Conservation (phyloP, 495 filamentous ascomycete genomes). For the Penicillium longicatenatum region DNA sequence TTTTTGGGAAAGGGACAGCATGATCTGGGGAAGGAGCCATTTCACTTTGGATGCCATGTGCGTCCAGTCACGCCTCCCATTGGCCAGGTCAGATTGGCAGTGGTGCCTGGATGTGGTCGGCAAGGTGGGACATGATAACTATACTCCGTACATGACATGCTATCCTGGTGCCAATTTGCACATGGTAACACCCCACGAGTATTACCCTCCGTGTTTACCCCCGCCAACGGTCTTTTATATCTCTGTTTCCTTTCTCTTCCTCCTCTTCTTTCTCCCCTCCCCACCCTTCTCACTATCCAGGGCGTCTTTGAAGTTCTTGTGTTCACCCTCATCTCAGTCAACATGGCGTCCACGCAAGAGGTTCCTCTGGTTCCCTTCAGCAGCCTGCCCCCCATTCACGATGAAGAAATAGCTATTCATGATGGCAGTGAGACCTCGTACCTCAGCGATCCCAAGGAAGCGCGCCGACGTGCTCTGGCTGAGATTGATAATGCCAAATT, state of each 20-base stretch:
- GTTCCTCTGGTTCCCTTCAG: neutral
- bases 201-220: neutral
- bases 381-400: neutral
- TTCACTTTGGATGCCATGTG: neutral
- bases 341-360: neutral
- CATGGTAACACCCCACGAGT: neutral
- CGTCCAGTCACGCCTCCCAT: neutral
- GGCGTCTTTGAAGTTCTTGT: too few species aligned
- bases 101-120: neutral
- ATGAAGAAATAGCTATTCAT: constrained; percentile 1
- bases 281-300: neutral
- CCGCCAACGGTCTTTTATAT: neutral
- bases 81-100: neutral
- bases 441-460: constrained; percentile 69
- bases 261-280: neutral
- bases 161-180: neutral
- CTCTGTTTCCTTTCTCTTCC: neutral
- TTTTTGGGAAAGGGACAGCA: neutral
- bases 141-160: too few species aligned
- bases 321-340: neutral
- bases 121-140: neutral
- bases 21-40: neutral
- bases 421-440: constrained; percentile 33
- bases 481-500: constrained; percentile 81
- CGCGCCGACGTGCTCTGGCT: constrained; percentile 71